phyloP scores from a whole-genome alignment of 1,139 yeast species.

The Lodderomyces orthopsilosis region DNA sequence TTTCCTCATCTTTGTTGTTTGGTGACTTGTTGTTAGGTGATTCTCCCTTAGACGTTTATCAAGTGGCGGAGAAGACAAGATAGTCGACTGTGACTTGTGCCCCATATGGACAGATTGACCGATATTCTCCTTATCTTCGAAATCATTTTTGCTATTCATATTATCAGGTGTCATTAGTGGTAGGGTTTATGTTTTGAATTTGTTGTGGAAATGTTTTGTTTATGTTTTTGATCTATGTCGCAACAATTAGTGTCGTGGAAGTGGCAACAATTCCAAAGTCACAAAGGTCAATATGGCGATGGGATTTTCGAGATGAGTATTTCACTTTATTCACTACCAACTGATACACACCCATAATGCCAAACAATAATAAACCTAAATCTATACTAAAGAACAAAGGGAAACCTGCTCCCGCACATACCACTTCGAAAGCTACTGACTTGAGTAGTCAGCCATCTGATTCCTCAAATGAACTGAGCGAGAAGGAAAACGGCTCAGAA shows the following conservation, averaged over 20 bases:
- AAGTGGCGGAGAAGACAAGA: neutral
- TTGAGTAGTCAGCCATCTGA: constrained; percentile 5
- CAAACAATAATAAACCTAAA: constrained; percentile 1
- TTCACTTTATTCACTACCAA: neutral
- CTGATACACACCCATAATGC: neutral
- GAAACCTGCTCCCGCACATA: neutral
- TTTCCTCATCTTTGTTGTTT: constrained; percentile 10
- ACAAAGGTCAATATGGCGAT: neutral
- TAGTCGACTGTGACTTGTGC: neutral
- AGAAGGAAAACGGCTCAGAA: constrained; percentile 8
- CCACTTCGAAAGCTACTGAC: constrained; percentile 5
- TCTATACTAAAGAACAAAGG: constrained; percentile 8
- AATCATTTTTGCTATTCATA: neutral
- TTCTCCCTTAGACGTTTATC: neutral
- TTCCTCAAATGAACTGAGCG: constrained; percentile 7
- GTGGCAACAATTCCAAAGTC: neutral
- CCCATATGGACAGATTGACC: neutral
- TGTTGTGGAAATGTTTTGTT: constrained; percentile 1
- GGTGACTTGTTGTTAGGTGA: neutral
- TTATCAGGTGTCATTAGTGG: neutral
- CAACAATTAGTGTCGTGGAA: neutral
- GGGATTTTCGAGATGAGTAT: constrained; percentile 1
- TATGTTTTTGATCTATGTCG: constrained; percentile 1
- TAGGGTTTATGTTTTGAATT: neutral
- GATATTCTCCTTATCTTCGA: neutral